Evolutionary conservation across 352 stramenopile genomes (phyloP).

Genomic region (Pythium aquatile): DNA sequence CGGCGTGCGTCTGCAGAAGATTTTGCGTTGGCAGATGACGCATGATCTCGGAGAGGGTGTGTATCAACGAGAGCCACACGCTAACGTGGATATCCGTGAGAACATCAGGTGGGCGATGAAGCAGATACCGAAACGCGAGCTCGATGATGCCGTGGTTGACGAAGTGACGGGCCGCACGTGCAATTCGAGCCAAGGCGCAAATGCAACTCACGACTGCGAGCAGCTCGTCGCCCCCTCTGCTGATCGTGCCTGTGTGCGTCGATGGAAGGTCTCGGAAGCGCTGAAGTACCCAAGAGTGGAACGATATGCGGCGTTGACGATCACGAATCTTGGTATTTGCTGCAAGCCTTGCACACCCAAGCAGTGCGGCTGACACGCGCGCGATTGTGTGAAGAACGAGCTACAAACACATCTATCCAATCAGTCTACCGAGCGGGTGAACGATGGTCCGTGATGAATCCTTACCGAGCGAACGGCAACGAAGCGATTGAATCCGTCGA

Average conservation of each 20-base stretch:
- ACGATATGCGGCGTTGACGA: neutral
- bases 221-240: neutral
- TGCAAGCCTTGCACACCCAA: neutral
- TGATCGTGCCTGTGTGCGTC: neutral
- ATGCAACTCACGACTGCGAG: neutral
- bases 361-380: neutral
- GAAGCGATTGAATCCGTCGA: neutral
- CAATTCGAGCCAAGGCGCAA: neutral
- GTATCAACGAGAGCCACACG: slow-evolving; percentile 1
- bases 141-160: slow-evolving; percentile 4
- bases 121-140: slow-evolving; percentile 4
- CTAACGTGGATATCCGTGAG: neutral
- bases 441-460: neutral
- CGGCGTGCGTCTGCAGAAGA: neutral
- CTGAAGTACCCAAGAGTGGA: neutral
- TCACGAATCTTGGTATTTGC: neutral
- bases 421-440: too few species aligned
- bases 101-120: neutral
- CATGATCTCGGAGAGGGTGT: neutral
- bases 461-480: neutral
- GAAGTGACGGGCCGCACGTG: neutral
- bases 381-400: neutral
- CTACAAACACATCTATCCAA: neutral
- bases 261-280: neutral
- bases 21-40: neutral